Evolutionary conservation across 345 rosid species (phyloP).

Genomic region (Eucalyptus guilfoylei): DNA sequence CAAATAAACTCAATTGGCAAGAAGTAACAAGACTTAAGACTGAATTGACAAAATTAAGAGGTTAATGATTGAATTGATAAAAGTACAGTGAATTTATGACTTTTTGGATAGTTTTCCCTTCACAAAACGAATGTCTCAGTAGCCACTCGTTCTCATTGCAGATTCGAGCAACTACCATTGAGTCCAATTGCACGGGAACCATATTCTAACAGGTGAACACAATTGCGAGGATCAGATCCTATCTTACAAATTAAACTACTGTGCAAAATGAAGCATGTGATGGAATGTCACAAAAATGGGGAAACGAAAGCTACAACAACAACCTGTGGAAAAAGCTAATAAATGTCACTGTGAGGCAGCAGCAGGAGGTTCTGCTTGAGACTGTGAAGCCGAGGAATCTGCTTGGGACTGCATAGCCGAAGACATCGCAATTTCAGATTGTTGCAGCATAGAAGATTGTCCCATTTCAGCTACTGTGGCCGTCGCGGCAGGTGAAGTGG

Average conservation of each 20-base stretch:
- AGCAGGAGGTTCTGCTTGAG: background rate
- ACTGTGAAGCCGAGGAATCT: background rate
- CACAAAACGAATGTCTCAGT: rapidly evolving
- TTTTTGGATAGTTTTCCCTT: background rate
- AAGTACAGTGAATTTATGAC: rapidly evolving
- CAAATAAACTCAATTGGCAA: too few relatives aligned
- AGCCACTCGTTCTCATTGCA: background rate
- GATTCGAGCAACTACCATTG: background rate
- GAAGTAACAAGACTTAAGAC: rapidly evolving
- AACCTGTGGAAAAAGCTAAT: background rate
- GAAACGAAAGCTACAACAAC: background rate
- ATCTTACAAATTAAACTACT: background rate
- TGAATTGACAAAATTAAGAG: rapidly evolving
- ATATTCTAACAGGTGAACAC: background rate
- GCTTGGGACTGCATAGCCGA: background rate
- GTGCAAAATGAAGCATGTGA: background rate
- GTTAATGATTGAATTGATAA: rapidly evolving
- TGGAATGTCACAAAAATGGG: background rate
- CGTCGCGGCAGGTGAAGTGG: constrained; percentile 8
- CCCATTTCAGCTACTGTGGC: constrained; percentile 14
- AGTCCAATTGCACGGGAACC: background rate
- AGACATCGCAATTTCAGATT: background rate
- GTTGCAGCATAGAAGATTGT: constrained; percentile 13
- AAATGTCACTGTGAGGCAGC: background rate
- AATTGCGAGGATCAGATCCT: background rate